Conservation (phyloP, 2,329 filamentous ascomycete genomes). For the Teratosphaeria pseudoeucalypti region DNA sequence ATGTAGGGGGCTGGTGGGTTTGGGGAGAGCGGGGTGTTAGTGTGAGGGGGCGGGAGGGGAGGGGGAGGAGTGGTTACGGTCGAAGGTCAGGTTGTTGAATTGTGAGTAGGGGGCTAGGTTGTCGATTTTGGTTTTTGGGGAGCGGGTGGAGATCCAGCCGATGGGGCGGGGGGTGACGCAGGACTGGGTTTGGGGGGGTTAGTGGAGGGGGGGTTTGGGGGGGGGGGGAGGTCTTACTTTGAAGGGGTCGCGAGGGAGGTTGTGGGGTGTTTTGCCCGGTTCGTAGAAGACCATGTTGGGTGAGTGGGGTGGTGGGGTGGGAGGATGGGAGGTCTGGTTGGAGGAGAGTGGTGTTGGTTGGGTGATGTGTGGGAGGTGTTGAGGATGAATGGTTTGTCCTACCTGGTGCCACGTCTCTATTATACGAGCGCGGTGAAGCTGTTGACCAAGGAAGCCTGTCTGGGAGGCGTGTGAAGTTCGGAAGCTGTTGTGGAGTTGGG, state of each 20-base stretch:
- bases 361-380: too few relatives aligned
- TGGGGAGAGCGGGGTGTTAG: not conserved
- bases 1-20: constrained; percentile 41
- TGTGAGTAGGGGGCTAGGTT: constrained; percentile 53
- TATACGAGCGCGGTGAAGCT: not conserved
- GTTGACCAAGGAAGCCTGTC: not conserved
- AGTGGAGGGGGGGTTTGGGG: not conserved
- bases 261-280: constrained; percentile 43
- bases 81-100: constrained; percentile 55
- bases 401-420: not conserved
- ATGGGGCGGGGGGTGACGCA: constrained; percentile 53
- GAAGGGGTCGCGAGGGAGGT: constrained; percentile 45
- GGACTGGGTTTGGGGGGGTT: constrained; percentile 25
- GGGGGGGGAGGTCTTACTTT: constrained; percentile 31
- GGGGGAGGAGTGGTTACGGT: constrained; percentile 26
- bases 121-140: constrained; percentile 31
- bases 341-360: not conserved
- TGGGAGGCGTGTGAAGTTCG: not conserved
- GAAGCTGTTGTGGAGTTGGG: not conserved
- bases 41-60: not conserved
- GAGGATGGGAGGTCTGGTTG: not conserved
- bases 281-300: constrained; percentile 38
- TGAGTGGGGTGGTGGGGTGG: not conserved
- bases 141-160: constrained; percentile 51
- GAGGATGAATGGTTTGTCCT: not conserved